Percentiles rank a stretch among this genome's conserved stretches.
These are phyloP conservation scores for button mushroom (Agaricus bisporus) DNA, from an alignment of 768 basidiomycete genomes.

Conservation along the genomic window DNA sequence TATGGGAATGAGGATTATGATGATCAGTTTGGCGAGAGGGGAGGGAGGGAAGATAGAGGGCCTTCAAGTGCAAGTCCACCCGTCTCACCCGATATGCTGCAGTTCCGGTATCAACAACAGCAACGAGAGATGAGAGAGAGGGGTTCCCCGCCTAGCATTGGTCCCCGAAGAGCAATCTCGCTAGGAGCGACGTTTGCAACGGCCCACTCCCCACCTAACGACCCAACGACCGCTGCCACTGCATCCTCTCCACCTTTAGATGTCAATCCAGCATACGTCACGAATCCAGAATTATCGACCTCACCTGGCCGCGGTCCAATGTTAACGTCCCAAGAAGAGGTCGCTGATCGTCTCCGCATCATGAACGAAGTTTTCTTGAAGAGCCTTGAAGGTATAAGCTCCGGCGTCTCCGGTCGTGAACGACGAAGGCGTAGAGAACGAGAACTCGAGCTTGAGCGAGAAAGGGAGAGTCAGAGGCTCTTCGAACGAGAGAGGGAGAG, in stretches of 20 bases:
- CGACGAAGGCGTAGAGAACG: slow-evolving; percentile 16
- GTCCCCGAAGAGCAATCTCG: neutral
- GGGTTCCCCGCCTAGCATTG: neutral
- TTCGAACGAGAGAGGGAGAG: slow-evolving; percentile 13
- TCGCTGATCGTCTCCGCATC: slow-evolving; percentile 54
- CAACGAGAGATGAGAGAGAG: neutral
- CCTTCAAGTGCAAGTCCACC: neutral
- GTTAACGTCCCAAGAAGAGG: slow-evolving; percentile 59
- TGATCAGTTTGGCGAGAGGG: neutral
- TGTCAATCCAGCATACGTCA: neutral
- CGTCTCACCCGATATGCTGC: slow-evolving; percentile 1
- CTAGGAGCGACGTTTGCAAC: neutral
- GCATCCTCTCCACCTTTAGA: neutral
- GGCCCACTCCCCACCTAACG: neutral
- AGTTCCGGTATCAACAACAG: neutral
- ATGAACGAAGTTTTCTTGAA: slow-evolving; percentile 68
- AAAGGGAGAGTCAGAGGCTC: slow-evolving; percentile 9
- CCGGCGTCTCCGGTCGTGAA: slow-evolving; percentile 17
- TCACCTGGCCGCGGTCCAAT: slow-evolving; percentile 38
- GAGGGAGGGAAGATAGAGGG: neutral
- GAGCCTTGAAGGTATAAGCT: slow-evolving; percentile 55
- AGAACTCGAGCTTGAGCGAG: slow-evolving; percentile 16
- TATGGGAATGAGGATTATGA: neutral
- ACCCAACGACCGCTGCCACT: neutral
- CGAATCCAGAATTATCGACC: slow-evolving; percentile 16